These are phyloP conservation scores for Hemerocallis citrina DNA, from an alignment of 106 monocot species.

Conservation along the genomic window DNA sequence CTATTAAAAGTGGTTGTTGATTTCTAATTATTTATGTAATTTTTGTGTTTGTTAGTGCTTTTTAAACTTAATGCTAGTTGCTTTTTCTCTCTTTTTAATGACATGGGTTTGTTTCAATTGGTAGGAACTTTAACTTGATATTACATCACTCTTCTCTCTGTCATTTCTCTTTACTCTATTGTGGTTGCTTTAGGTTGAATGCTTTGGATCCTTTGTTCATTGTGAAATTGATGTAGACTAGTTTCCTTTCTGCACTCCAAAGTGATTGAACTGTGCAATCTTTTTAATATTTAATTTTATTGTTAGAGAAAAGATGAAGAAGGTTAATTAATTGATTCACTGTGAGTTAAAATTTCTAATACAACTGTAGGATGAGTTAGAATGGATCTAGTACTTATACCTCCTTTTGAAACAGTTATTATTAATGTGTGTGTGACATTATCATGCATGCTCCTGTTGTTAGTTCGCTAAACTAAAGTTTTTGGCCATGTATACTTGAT, in stretches of 20 bases:
- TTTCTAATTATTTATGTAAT: background rate
- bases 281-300: background rate
- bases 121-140: background rate
- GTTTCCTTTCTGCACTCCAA: background rate
- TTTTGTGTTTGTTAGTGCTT: background rate
- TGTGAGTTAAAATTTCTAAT: no score
- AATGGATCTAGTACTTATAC: no score
- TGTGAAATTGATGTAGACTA: constrained; percentile 1
- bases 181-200: background rate
- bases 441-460: no score
- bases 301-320: no score
- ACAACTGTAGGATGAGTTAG: no score
- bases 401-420: no score
- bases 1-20: constrained; percentile 1
- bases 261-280: background rate
- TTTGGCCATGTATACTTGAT: no score
- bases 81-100: background rate
- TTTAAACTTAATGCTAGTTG: background rate
- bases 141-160: background rate
- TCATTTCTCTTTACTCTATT: background rate
- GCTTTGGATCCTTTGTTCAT: background rate
- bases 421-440: no score
- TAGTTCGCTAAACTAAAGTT: no score
- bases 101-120: background rate
- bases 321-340: no score